Conservation (phyloP, 2,329 filamentous ascomycete species). For the Ascochyta clinopodiicola region DNA sequence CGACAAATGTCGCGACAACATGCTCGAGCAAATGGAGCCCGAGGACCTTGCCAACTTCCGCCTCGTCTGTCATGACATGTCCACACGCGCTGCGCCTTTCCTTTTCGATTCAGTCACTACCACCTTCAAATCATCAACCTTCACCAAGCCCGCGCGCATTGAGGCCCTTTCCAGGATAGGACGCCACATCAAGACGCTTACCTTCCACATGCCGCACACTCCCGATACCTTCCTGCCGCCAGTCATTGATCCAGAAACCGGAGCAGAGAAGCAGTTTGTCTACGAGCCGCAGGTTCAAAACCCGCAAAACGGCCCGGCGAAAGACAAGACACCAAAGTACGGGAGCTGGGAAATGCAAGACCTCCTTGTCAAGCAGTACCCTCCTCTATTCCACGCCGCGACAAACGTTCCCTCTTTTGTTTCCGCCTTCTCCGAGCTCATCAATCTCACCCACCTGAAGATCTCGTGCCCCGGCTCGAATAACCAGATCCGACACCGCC, state of each 20-base stretch:
- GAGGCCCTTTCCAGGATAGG: slow-evolving; percentile 79
- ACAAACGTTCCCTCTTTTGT: slow-evolving; percentile 88
- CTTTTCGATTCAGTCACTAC: slow-evolving; percentile 73
- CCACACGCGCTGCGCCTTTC: slow-evolving; percentile 70
- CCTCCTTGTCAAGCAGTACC: slow-evolving; percentile 84
- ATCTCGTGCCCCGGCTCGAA: slow-evolving; percentile 78
- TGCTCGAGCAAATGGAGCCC: slow-evolving; percentile 51
- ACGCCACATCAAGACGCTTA: slow-evolving; percentile 77
- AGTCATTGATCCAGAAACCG: slow-evolving; percentile 78
- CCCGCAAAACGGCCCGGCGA: slow-evolving; percentile 62
- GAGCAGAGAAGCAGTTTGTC: slow-evolving; percentile 78
- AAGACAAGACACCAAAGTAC: slow-evolving; percentile 74
- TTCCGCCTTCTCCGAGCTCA: slow-evolving; percentile 71
- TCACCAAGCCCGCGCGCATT: slow-evolving; percentile 75
- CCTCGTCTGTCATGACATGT: slow-evolving; percentile 72
- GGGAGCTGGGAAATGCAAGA: slow-evolving; percentile 80
- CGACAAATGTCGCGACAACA: slow-evolving; percentile 54
- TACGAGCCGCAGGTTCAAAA: slow-evolving; percentile 75
- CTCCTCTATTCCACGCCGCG: slow-evolving; percentile 85
- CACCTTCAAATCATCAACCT: slow-evolving; percentile 75
- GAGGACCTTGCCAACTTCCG: slow-evolving; percentile 61
- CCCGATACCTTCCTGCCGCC: slow-evolving; percentile 82
- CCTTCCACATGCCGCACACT: slow-evolving; percentile 78
- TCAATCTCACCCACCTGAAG: slow-evolving; percentile 75
- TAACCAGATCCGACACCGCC: slow-evolving; percentile 70